Percentiles rank a stretch among this genome's conserved stretches.
Conservation (phyloP, 768 basidiomycete species). For the Collybia mongolica region DNA sequence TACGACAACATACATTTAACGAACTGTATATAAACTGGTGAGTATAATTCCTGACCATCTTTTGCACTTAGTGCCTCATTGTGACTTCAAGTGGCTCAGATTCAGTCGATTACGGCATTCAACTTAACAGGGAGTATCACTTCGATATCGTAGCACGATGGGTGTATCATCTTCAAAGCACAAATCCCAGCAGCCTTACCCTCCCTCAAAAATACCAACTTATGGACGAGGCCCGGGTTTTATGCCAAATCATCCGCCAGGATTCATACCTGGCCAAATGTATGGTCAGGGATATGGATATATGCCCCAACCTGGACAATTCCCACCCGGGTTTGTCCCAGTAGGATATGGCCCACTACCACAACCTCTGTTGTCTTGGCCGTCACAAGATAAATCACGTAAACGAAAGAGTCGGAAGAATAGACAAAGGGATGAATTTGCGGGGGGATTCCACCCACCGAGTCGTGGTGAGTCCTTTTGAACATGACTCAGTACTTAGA, state of each 20-base stretch:
- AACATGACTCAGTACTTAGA: too few species aligned
- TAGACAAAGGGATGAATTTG: background rate
- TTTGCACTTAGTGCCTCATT: too few species aligned
- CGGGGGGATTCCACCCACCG: too few species aligned
- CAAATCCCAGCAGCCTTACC: background rate
- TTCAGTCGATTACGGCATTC: too few species aligned
- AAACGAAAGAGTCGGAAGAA: conserved; percentile 2
- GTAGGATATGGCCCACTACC: background rate
- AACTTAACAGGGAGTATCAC: too few species aligned
- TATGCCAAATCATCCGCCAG: background rate
- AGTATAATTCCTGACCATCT: too few species aligned
- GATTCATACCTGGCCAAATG: background rate
- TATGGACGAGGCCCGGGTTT: conserved; percentile 1
- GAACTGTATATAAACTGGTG: too few species aligned
- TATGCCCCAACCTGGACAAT: conserved; percentile 4
- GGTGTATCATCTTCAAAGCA: background rate
- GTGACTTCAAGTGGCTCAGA: too few species aligned
- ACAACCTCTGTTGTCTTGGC: background rate
- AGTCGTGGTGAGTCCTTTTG: too few species aligned
- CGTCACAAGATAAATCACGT: background rate
- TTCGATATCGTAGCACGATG: background rate
- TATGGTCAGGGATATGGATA: background rate
- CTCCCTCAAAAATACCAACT: background rate
- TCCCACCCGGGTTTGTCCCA: conserved; percentile 3
- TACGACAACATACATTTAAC: too few species aligned